phyloP scores from a whole-genome alignment of 805 yeast genomes.

The Schwanniomyces polymorphus region DNA sequence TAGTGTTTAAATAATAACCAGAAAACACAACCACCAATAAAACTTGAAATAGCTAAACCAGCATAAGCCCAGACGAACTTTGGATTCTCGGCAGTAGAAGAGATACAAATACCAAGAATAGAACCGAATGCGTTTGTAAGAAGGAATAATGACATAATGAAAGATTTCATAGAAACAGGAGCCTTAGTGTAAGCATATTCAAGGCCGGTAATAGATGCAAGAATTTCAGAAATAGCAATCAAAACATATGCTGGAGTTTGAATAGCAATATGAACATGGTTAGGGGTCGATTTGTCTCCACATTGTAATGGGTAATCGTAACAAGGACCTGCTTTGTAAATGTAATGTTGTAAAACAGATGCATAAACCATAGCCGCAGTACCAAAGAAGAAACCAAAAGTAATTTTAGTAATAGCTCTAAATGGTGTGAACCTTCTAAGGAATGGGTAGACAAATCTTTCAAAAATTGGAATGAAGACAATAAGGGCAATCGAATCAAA shows the following conservation, averaged over 20 bases:
- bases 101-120: slow-evolving; percentile 71
- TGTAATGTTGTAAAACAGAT: slow-evolving; percentile 69
- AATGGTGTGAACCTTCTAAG: slow-evolving; percentile 50
- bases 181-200: slow-evolving; percentile 87
- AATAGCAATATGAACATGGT: slow-evolving; percentile 63
- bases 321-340: slow-evolving; percentile 74
- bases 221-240: slow-evolving; percentile 73
- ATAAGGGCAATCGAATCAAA: slow-evolving; percentile 76
- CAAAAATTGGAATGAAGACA: slow-evolving; percentile 73
- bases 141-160: slow-evolving; percentile 64
- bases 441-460: slow-evolving; percentile 52
- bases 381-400: slow-evolving; percentile 67
- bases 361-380: slow-evolving; percentile 71
- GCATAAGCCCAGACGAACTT: slow-evolving; percentile 68
- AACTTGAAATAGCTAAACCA: slow-evolving; percentile 60
- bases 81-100: slow-evolving; percentile 68
- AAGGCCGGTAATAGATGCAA: slow-evolving; percentile 78
- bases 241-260: slow-evolving; percentile 74
- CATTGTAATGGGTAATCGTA: slow-evolving; percentile 62
- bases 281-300: slow-evolving; percentile 46
- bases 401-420: slow-evolving; percentile 71
- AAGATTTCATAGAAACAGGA: slow-evolving; percentile 65
- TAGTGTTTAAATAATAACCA: slow-evolving; percentile 58
- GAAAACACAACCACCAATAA: slow-evolving; percentile 60
- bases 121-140: slow-evolving; percentile 77